Base-by-base conservation (phyloP, 2,329 filamentous ascomycete species). In the Colletotrichum graminicola region DNA sequence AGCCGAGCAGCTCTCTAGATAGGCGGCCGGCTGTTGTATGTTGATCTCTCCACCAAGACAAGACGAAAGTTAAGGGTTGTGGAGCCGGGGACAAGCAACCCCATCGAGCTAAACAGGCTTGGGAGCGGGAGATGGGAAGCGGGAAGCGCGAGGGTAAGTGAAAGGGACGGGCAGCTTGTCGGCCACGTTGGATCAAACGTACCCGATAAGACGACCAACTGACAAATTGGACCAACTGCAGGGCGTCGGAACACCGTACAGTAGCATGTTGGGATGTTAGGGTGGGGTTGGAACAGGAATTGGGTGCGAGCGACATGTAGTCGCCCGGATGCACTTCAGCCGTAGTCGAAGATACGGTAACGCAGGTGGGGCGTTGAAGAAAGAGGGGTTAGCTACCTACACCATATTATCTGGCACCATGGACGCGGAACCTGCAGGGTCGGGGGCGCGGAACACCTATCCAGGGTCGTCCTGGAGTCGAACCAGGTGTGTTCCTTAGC, bases 1-100 rank as follows among this genome's bases (percentile, higher is more conserved):
- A 23, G 29, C 21, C 67, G 43, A 41, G 41, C 62, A 49, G 56
- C n/a, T 56, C 32, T 52, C 23, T 29, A 39, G 45, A 16, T 36
- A 66, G 36, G 21, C 45, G 49, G 26, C 43, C 67, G 62, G 62
- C 67, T 56, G 68, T 14, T 45, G 60, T 52, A 59, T 55, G 64
- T 34, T 64, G 60, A 63, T 68, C 66, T 54, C 45, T 41, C 69
- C 69, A 60, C 65, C 62, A 41, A 59, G 51, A 26, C 32, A 45
- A 41, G 23, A 26, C 36, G 6, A 64, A 36, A 23, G 26, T 55
- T 21, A 59, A 26, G 45, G 23, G 39, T 51, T 34, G 67, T 62
- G 62, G 67, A 61, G 52, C 45, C 64, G 49, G 39, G 32, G 26
- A 16, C 51, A 21, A 57, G 62, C 29, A 56, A 21, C 14, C 29